Evolutionary conservation across 176 grass and related monocot genomes (phyloP).

Genomic region (Chloris gayana): DNA sequence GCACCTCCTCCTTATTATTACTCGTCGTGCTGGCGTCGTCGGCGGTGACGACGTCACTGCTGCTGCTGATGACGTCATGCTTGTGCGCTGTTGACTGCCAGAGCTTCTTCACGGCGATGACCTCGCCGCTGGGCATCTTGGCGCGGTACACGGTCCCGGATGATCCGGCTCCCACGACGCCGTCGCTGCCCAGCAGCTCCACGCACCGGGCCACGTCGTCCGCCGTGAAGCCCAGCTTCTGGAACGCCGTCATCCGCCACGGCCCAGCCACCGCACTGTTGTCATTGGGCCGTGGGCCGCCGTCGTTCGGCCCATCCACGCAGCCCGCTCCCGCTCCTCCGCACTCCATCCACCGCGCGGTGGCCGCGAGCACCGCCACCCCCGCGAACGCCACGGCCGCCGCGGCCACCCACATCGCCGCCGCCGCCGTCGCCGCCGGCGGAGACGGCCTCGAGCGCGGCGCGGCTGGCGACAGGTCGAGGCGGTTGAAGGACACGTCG

Average conservation of each 20-base stretch:
- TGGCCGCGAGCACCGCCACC: constrained; percentile 58
- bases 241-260: constrained; percentile 83
- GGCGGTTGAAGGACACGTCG: constrained; percentile 79
- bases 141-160: constrained; percentile 84
- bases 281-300: neutral
- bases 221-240: constrained; percentile 79
- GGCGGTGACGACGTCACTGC: too few species aligned
- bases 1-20: neutral
- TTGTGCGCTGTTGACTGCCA: constrained; percentile 60
- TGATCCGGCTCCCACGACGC: constrained; percentile 75
- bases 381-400: constrained; percentile 64
- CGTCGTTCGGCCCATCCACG: neutral
- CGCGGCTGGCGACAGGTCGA: constrained; percentile 4
- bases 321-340: neutral
- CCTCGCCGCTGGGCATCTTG: constrained; percentile 80
- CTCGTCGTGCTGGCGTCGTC: too few species aligned
- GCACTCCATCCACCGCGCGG: constrained; percentile 61
- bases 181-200: constrained; percentile 45
- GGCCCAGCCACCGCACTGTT: constrained; percentile 17
- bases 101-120: constrained; percentile 91
- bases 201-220: constrained; percentile 76
- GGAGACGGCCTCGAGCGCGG: too few species aligned
- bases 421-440: neutral
- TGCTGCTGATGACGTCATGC: constrained; percentile 21
- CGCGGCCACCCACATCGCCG: constrained; percentile 65